A percentile compares a stretch with the other conserved stretches of the same genome.
Evolutionary conservation across 768 basidiomycete genomes (phyloP).

Genomic region (Brasilioporus rufonigricans): DNA sequence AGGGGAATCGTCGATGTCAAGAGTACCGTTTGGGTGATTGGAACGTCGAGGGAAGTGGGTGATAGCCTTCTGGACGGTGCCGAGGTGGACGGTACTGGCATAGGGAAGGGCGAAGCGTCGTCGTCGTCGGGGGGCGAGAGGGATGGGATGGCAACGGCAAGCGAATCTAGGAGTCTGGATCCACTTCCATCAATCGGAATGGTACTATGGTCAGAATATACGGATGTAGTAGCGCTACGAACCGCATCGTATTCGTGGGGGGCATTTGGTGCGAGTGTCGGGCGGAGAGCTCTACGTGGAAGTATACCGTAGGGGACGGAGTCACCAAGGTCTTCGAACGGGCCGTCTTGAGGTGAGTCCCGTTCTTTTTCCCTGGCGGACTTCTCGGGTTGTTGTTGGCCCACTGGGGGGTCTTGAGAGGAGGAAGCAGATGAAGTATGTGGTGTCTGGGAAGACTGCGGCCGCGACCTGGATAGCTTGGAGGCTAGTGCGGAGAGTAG

Average conservation of each 20-base stretch:
- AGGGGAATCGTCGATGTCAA: constrained; percentile 56
- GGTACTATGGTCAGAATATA: constrained; percentile 30
- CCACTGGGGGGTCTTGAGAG: constrained; percentile 56
- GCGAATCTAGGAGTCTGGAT: constrained; percentile 32
- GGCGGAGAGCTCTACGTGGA: constrained; percentile 43
- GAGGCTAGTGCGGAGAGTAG: constrained; percentile 74
- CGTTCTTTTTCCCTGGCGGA: constrained; percentile 66
- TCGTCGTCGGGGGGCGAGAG: too few species aligned
- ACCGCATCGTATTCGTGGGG: constrained; percentile 34
- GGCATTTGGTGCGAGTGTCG: constrained; percentile 40
- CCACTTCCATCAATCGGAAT: constrained; percentile 41
- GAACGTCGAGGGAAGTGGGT: constrained; percentile 69
- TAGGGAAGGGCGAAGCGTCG: constrained; percentile 32
- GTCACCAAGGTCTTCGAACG: constrained; percentile 39
- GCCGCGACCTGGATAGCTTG: constrained; percentile 65
- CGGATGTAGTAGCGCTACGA: constrained; percentile 32
- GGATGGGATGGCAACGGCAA: constrained; percentile 31
- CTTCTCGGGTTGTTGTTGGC: constrained; percentile 84
- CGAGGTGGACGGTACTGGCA: constrained; percentile 10
- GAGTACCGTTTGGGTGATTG: constrained; percentile 81
- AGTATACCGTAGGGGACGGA: constrained; percentile 39
- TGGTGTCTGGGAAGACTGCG: constrained; percentile 71
- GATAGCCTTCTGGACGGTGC: constrained; percentile 36
- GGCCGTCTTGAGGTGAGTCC: constrained; percentile 43
- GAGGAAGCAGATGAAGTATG: constrained; percentile 44